phyloP scores from a whole-genome alignment of 1,284 basidiomycete species.

The Trametes pubescens region DNA sequence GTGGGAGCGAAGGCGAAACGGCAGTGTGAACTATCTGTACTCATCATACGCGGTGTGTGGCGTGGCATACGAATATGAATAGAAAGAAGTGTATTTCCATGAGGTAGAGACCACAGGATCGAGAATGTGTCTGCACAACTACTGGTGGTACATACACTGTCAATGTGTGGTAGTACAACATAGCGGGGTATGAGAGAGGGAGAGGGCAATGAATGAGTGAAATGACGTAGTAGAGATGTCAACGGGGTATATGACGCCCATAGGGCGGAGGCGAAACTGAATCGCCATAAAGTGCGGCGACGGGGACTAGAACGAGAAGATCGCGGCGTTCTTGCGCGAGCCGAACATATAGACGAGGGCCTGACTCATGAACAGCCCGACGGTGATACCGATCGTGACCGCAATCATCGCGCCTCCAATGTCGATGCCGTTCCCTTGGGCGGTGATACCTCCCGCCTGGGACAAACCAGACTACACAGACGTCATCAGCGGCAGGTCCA shows the following conservation, averaged over 20 bases:
- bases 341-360: conserved; percentile 89
- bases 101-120: conserved; percentile 11
- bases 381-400: conserved; percentile 90
- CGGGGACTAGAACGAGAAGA: conserved; percentile 74
- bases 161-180: conserved; percentile 13
- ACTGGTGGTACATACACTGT: neutral
- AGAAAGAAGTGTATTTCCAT: conserved; percentile 19
- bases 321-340: conserved; percentile 80
- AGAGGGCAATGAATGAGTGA: conserved; percentile 2
- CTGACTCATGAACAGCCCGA: conserved; percentile 90
- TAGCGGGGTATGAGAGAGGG: neutral
- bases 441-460: conserved; percentile 83
- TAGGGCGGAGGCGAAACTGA: neutral
- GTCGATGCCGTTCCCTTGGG: conserved; percentile 73
- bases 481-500: conserved; percentile 11
- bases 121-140: neutral
- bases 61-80: conserved; percentile 11
- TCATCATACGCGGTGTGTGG: conserved; percentile 11
- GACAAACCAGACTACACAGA: conserved; percentile 78
- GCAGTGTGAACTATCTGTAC: conserved; percentile 23
- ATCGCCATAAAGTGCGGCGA: conserved; percentile 16
- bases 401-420: conserved; percentile 87
- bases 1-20: conserved; percentile 14
- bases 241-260: neutral
- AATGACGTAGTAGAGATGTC: neutral